Evolutionary conservation across 495 filamentous ascomycete species (phyloP).

Genomic region (Lasiosphaeria miniovina): DNA sequence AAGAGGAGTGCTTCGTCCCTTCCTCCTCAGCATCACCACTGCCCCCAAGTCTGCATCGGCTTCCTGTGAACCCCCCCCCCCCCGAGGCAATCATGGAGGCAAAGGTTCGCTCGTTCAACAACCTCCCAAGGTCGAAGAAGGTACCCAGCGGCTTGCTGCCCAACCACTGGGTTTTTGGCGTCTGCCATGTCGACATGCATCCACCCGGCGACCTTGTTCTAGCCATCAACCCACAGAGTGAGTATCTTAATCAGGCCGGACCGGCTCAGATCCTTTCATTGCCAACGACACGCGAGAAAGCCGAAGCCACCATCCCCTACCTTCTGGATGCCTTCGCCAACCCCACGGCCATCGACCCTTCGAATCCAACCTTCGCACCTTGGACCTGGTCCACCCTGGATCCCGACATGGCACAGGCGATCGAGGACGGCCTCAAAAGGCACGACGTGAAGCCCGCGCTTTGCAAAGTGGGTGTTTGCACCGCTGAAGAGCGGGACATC

Average conservation of each 20-base stretch:
- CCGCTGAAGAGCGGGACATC: not conserved
- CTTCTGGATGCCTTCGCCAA: slow-evolving; percentile 9
- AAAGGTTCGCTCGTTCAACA: slow-evolving; percentile 7
- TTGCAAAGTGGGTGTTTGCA: slow-evolving; percentile 12
- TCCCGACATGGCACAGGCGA: slow-evolving; percentile 1
- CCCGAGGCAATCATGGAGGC: not conserved
- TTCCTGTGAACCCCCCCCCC: no score
- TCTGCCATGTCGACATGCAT: slow-evolving; percentile 2
- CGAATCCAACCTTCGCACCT: not conserved
- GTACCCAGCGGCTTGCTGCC: not conserved
- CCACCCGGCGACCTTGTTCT: not conserved
- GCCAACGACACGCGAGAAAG: slow-evolving; percentile 3
- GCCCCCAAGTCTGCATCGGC: no score
- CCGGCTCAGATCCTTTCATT: not conserved
- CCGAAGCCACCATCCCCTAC: slow-evolving; percentile 1
- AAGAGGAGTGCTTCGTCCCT: no score
- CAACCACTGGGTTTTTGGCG: slow-evolving; percentile 13
- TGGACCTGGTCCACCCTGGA: slow-evolving; percentile 13
- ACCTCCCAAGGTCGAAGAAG: slow-evolving; percentile 2
- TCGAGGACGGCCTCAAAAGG: slow-evolving; percentile 4
- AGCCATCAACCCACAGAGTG: not conserved
- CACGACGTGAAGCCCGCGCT: slow-evolving; percentile 9
- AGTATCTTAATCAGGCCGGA: not conserved
- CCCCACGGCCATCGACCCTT: not conserved
- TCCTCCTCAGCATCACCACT: no score